phyloP scores from a whole-genome alignment of 768 basidiomycete genomes.

The Boletus pseudopeckii region DNA sequence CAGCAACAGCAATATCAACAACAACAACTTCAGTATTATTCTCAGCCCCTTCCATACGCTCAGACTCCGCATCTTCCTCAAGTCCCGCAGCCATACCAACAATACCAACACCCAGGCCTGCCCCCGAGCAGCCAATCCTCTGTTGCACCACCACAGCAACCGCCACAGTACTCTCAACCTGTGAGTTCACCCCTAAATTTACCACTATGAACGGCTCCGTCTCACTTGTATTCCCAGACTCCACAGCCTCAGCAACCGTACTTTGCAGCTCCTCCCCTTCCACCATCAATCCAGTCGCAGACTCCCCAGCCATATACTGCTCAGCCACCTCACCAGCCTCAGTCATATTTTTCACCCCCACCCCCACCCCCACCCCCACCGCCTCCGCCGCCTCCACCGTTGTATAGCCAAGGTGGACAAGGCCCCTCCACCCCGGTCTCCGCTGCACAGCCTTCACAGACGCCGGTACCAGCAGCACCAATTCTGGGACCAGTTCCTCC shows the following conservation, averaged over 20 bases:
- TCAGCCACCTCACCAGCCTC: slow-evolving; percentile 20
- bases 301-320: slow-evolving; percentile 9
- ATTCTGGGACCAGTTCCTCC: slow-evolving; percentile 11
- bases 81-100: slow-evolving; percentile 16
- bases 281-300: slow-evolving; percentile 9
- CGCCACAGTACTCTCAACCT: slow-evolving; percentile 1
- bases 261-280: slow-evolving; percentile 20
- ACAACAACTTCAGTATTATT: slow-evolving; percentile 8
- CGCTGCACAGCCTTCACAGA: slow-evolving; percentile 7
- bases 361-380: slow-evolving; percentile 21
- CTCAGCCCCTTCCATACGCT: slow-evolving; percentile 15
- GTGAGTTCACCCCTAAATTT: slow-evolving; percentile 8
- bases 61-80: slow-evolving; percentile 13
- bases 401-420: slow-evolving; percentile 3
- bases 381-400: slow-evolving; percentile 10
- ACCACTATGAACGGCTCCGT: neutral
- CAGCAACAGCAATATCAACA: slow-evolving; percentile 11
- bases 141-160: slow-evolving; percentile 1
- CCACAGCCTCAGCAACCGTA: slow-evolving; percentile 13
- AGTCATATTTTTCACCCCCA: slow-evolving; percentile 21
- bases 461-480: neutral
- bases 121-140: slow-evolving; percentile 8
- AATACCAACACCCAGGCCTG: slow-evolving; percentile 4
- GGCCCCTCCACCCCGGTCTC: neutral
- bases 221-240: slow-evolving; percentile 1